Evolutionary conservation across 495 filamentous ascomycete genomes (phyloP).

Genomic region (Parachaetomium inaequale): DNA sequence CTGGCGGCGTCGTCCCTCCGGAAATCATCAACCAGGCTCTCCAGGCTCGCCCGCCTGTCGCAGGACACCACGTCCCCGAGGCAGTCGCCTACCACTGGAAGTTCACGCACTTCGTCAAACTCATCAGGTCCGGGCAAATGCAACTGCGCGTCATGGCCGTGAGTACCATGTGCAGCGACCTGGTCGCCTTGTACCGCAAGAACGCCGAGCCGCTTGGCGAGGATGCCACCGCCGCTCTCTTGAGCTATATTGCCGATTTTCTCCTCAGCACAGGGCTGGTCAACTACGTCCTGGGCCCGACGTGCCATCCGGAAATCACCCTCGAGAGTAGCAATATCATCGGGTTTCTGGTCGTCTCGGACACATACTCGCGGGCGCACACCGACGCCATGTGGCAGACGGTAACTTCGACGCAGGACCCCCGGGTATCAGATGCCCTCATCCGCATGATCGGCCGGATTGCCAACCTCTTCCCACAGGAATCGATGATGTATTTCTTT

Average conservation of each 20-base stretch:
- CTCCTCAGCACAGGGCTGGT: constrained; percentile 64
- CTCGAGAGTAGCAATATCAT: constrained; percentile 76
- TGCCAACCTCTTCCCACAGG: constrained; percentile 54
- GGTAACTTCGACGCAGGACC: constrained; percentile 76
- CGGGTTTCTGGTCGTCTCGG: constrained; percentile 81
- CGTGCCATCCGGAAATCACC: constrained; percentile 89
- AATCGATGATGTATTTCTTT: constrained; percentile 65
- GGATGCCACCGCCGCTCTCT: constrained; percentile 40
- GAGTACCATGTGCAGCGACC: constrained; percentile 64
- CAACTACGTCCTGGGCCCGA: constrained; percentile 83
- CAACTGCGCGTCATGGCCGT: constrained; percentile 76
- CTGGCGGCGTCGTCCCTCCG: constrained; percentile 32
- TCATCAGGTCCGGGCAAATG: constrained; percentile 82
- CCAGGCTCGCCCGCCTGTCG: constrained; percentile 29
- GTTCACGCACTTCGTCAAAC: constrained; percentile 62
- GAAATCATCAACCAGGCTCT: constrained; percentile 35
- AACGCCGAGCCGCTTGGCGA: constrained; percentile 43
- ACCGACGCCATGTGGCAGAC: constrained; percentile 84
- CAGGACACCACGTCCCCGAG: constrained; percentile 29
- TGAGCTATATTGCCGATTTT: constrained; percentile 63
- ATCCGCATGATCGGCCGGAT: constrained; percentile 70
- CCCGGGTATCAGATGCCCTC: constrained; percentile 74
- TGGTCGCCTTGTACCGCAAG: constrained; percentile 59
- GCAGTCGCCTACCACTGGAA: constrained; percentile 65
- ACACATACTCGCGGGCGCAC: constrained; percentile 64